Evolutionary conservation across 2,329 filamentous ascomycete species (phyloP).

Genomic region (Colletotrichum magnum): DNA sequence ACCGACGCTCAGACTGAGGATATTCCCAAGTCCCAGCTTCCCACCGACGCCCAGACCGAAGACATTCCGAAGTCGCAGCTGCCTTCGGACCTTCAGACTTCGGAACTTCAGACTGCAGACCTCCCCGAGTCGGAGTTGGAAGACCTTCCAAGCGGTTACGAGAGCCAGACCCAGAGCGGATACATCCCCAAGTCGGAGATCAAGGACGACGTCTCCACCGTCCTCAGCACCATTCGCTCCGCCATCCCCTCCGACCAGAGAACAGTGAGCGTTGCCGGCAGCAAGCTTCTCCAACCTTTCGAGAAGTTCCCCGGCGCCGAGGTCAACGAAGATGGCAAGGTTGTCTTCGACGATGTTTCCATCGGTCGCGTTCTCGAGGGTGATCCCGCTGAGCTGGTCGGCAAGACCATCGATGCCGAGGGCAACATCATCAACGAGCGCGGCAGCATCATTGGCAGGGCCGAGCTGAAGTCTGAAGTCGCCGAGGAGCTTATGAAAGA

Average conservation of each 20-base stretch:
- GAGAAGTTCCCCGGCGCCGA: conserved; percentile 54
- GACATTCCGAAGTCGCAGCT: not conserved
- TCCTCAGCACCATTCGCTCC: conserved; percentile 34
- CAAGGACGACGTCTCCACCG: conserved; percentile 31
- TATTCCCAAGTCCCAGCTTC: conserved; percentile 4
- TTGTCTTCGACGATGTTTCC: conserved; percentile 53
- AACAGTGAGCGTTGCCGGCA: conserved; percentile 36
- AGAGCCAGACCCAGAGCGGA: conserved; percentile 1
- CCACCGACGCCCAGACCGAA: not conserved
- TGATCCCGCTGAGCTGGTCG: conserved; percentile 51
- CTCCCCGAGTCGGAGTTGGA: not conserved
- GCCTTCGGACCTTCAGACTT: not conserved
- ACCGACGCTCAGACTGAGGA: conserved; percentile 4
- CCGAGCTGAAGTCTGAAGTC: conserved; percentile 49
- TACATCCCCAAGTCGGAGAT: conserved; percentile 24
- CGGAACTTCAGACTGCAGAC: not conserved
- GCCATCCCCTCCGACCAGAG: conserved; percentile 31
- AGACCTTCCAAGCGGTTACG: not conserved
- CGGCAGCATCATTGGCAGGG: conserved; percentile 52
- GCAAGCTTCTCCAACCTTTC: conserved; percentile 47
- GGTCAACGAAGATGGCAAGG: conserved; percentile 53
- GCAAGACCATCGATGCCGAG: conserved; percentile 53
- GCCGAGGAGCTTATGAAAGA: conserved; percentile 48
- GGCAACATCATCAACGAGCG: conserved; percentile 54
- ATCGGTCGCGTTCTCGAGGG: conserved; percentile 56